Percentiles rank a stretch among this genome's conserved stretches.
phyloP scores from a whole-genome alignment of 345 rosid species.

The Salix suchowensis region DNA sequence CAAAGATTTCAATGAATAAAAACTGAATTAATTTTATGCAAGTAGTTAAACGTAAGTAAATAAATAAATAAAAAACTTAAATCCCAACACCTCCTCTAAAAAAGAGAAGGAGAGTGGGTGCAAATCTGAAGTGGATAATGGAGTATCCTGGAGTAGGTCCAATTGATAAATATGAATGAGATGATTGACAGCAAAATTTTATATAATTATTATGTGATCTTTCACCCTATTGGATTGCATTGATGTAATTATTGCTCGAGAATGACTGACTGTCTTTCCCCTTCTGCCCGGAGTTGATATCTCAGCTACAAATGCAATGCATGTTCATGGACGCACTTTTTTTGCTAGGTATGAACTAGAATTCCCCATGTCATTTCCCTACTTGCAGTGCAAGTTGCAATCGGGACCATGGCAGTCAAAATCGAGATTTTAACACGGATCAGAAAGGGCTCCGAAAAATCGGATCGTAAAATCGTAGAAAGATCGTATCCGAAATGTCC shows the following conservation, averaged over 20 bases:
- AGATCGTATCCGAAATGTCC: too few species aligned
- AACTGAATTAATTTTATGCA: not conserved
- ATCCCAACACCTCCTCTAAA: not conserved
- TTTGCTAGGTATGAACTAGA: not conserved
- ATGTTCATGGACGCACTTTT: not conserved
- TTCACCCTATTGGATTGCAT: constrained; percentile 11
- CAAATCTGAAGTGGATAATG: constrained; percentile 2
- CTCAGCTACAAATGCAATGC: constrained; percentile 6
- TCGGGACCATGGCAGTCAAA: not conserved
- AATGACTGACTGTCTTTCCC: constrained; percentile 6
- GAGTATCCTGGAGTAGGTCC: constrained; percentile 5
- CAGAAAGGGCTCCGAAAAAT: too few species aligned
- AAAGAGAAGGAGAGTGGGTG: not conserved
- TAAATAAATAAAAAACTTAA: not conserved
- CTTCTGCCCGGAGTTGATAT: constrained; percentile 5
- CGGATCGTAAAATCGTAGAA: too few species aligned
- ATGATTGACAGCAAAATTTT: constrained; percentile 7
- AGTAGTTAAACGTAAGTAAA: not conserved
- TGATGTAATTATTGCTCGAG: constrained; percentile 8
- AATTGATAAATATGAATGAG: not conserved
- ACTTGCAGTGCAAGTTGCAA: constrained; percentile 2
- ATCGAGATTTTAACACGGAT: too few species aligned
- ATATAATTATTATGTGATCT: constrained; percentile 14
- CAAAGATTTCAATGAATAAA: too few species aligned
- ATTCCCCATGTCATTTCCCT: not conserved